These are phyloP conservation scores for Crotalaria pallida DNA, from an alignment of 306 rosid genomes.

Conservation along the genomic window DNA sequence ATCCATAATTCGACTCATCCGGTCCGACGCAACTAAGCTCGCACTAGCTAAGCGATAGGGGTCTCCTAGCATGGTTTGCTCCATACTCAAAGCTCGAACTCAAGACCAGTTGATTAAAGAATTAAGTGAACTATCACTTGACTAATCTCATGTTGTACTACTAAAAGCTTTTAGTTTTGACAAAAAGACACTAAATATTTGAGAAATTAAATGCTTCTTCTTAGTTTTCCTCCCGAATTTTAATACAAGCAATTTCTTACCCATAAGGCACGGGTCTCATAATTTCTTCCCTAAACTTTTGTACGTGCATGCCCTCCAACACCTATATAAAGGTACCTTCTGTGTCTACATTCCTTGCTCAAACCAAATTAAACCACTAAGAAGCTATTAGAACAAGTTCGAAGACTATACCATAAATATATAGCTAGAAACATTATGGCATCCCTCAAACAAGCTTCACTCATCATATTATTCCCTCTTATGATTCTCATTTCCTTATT, in stretches of 20 bases:
- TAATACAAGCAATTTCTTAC: neutral
- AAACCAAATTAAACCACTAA: neutral
- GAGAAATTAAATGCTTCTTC: neutral
- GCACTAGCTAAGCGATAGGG: too few species aligned
- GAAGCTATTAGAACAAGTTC: neutral
- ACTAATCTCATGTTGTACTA: too few species aligned
- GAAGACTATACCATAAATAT: too few species aligned
- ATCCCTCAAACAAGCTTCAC: slow-evolving; percentile 15
- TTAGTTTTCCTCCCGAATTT: neutral
- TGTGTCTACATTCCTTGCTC: neutral
- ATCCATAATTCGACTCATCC: too few species aligned
- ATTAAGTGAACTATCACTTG: too few species aligned
- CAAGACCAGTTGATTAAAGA: too few species aligned
- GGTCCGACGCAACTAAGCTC: too few species aligned
- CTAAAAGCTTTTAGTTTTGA: too few species aligned
- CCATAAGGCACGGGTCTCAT: neutral
- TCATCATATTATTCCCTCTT: neutral
- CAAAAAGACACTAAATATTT: too few species aligned
- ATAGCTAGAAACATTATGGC: slow-evolving; percentile 33
- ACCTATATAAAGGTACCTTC: slow-evolving; percentile 10
- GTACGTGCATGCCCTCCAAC: neutral
- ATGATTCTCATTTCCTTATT: slow-evolving; percentile 23
- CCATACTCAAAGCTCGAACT: too few species aligned
- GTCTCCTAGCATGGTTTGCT: too few species aligned
- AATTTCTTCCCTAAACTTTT: neutral